Evolutionary conservation across 306 rosid genomes (phyloP), one percentile per base, ranked within the genome.

Genomic region (Gleditsia sinensis): DNA sequence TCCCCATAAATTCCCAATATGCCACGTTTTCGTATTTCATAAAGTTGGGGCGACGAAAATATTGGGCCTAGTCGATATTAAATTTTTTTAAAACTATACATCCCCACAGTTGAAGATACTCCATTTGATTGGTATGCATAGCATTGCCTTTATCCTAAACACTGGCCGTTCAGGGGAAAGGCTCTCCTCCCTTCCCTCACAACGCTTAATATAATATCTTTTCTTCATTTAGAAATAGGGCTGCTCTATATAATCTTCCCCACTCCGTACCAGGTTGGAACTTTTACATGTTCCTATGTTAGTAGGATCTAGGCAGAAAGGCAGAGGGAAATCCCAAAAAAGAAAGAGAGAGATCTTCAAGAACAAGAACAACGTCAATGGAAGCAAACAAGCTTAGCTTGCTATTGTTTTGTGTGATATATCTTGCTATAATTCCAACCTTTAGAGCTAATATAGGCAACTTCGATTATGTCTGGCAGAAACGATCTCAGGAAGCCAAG

Each of bases 381-480:
- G 83, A 78, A 69, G 53, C 54, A 57, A 58, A 40, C 8, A 74
- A 25, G 83, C 39, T 71, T 75, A 36, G 36, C 40, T 68, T 87
- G 81, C 46, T 83, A 4, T n/a, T 83, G 28, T 58, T 77, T 11
- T 64, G 58, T 66, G 75, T 70, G 19, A 51, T 56, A 20, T 55
- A 2, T 20, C 51, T 84, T n/a, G 53, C 74, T 59, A 55, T 67
- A 5, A 17, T 80, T 33, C 83, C 83, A 7, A 58, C 56, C 17
- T 39, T 75, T 3, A 69, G 25, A 9, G 90, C 86, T 39, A 46
- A 76, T 30, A 84, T 78, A 55, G 84, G 34, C 7, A 64, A 80
- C 25, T 75, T 74, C 7, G 90, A 87, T 32, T 77, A 60, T 50
- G 62, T 33, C 0, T 87, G 95, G 92, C 56, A 69, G 57, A 5